These are phyloP conservation scores for Phytophthora rubi DNA, from an alignment of 352 stramenopile species.

Conservation along the genomic window DNA sequence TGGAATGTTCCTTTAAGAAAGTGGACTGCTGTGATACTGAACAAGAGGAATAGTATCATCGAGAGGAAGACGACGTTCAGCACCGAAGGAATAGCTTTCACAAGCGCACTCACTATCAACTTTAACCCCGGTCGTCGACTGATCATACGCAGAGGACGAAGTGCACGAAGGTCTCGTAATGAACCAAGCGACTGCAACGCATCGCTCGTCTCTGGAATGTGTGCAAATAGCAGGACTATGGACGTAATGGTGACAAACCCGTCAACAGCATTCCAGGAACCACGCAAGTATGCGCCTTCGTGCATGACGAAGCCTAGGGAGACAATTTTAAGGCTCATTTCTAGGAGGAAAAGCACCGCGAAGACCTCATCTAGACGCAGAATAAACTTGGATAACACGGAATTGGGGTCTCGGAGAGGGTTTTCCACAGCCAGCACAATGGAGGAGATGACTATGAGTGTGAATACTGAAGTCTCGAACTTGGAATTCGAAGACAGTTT, in stretches of 20 bases:
- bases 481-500: slow-evolving; percentile 53
- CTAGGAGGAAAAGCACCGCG: slow-evolving; percentile 73
- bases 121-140: slow-evolving; percentile 78
- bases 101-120: slow-evolving; percentile 89
- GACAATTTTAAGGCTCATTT: slow-evolving; percentile 90
- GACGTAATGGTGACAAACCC: slow-evolving; percentile 82
- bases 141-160: slow-evolving; percentile 90
- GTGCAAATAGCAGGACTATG: slow-evolving; percentile 54
- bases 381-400: slow-evolving; percentile 38
- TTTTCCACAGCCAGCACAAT: slow-evolving; percentile 86
- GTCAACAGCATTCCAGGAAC: slow-evolving; percentile 89
- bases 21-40: slow-evolving; percentile 93
- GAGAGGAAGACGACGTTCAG: slow-evolving; percentile 90
- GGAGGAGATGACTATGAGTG: slow-evolving; percentile 76
- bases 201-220: slow-evolving; percentile 32
- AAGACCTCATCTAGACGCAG: slow-evolving; percentile 70
- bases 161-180: slow-evolving; percentile 79
- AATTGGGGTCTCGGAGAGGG: slow-evolving; percentile 64
- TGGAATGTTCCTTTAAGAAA: slow-evolving; percentile 92
- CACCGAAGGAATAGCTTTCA: slow-evolving; percentile 85
- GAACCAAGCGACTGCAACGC: slow-evolving; percentile 71
- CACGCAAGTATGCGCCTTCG: slow-evolving; percentile 76
- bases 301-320: slow-evolving; percentile 69
- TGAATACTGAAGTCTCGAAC: slow-evolving; percentile 78
- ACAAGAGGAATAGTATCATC: slow-evolving; percentile 92